Base-by-base conservation (phyloP, 2,329 filamentous ascomycete genomes). In the Xylaria multiplex region DNA sequence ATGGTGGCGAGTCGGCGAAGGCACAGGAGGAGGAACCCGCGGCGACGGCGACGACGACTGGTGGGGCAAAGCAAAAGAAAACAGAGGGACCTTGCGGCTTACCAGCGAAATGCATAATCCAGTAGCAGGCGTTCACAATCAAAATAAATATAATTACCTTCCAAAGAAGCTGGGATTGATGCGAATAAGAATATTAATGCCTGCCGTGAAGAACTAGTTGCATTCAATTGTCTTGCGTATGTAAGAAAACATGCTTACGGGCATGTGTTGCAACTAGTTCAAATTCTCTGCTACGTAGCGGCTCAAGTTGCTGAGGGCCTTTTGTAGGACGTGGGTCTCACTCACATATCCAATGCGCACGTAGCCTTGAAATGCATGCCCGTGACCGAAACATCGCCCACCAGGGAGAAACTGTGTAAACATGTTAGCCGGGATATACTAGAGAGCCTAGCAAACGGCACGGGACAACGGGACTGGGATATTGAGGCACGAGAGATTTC, bases 271-370 rank as follows among this genome's bases (percentile, higher is more conserved):
- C 11, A 52, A 24, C 37, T 61, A 62, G 27, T 27, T 43, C 56
- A 81, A 59, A 59, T 78, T 53, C 49, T 78, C 69, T 30, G 73
- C 71, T 7, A 86, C 64, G 72, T 84, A 86, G 2, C 48, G 63
- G 6, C 77, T 77, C 45, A 86, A 73, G 71, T 74, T 78, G 70
- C 86, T 83, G 73, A 96, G 74, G 0, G 86, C 93, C 69, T 89
- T 84, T 72, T 86, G 82, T 59, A 96, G 74, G n/a, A 92, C 84
- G 14, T 88, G 83, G 0, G 91, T 93, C 71, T 90, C 84, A 73
- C 88, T 90, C 1, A 90, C 91, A 78, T 91, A 96, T 0, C 93
- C 92, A 68, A 96, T 85, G 65, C 93, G 84, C 24, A 96, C 89
- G 77, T 88, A 94, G 2, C 93, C 93, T 70, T 85, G 83, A 73